phyloP scores from a whole-genome alignment of 441 rosid species.

The Adansonia gregorii region DNA sequence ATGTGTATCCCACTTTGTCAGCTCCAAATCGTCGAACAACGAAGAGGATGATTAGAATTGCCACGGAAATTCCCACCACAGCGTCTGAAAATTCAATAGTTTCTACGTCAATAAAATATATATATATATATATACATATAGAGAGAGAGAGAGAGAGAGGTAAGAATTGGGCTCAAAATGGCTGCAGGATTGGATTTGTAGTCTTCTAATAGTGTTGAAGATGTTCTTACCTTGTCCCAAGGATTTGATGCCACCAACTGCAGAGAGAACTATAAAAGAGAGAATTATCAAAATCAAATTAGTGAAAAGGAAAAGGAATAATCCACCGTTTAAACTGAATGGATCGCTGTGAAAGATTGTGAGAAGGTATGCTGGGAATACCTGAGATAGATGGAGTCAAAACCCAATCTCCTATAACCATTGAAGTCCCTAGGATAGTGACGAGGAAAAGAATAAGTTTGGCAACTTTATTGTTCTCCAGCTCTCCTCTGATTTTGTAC shows the following conservation, averaged over 20 bases:
- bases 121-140: too few relatives aligned
- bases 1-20: constrained; percentile 66
- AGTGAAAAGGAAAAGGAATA: neutral
- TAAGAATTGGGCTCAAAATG: too few relatives aligned
- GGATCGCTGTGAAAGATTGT: neutral
- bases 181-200: neutral
- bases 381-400: constrained; percentile 88
- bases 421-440: constrained; percentile 77
- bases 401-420: constrained; percentile 88
- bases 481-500: constrained; percentile 49
- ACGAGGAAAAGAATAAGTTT: constrained; percentile 56
- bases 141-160: too few relatives aligned
- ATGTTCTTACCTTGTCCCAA: constrained; percentile 51
- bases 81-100: constrained; percentile 46
- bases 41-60: constrained; percentile 57
- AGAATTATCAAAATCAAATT: neutral
- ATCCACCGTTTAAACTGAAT: neutral
- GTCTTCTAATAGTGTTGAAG: neutral
- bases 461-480: constrained; percentile 45
- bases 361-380: constrained; percentile 20
- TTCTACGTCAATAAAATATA: neutral
- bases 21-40: constrained; percentile 67
- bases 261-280: constrained; percentile 61
- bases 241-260: constrained; percentile 64
- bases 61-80: constrained; percentile 63